phyloP scores from a whole-genome alignment of 2,329 filamentous ascomycete genomes.

The Fusarium zealandicum region DNA sequence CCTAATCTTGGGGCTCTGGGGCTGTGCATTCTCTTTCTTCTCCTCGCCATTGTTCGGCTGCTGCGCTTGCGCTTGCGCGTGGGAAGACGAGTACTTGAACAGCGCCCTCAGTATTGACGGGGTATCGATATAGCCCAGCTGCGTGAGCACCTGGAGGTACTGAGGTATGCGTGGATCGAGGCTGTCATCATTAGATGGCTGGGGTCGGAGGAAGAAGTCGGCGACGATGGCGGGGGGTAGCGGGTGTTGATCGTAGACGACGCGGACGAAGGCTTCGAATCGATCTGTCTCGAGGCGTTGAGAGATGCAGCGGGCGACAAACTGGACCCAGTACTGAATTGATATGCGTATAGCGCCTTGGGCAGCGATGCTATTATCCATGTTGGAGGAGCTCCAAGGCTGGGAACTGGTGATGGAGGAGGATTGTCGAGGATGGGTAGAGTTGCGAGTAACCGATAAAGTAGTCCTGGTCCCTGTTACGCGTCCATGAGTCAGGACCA shows the following conservation, averaged over 20 bases:
- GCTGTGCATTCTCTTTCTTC: constrained; percentile 33
- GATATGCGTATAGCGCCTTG: constrained; percentile 40
- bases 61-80: constrained; percentile 41
- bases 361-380: constrained; percentile 40
- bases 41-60: constrained; percentile 30
- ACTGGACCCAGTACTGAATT: constrained; percentile 56
- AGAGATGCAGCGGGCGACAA: constrained; percentile 59
- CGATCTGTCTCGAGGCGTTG: constrained; percentile 59
- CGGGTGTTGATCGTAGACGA: constrained; percentile 60
- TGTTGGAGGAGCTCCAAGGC: constrained; percentile 17
- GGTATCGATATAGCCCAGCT: constrained; percentile 60
- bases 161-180: constrained; percentile 66
- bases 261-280: constrained; percentile 60
- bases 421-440: background rate
- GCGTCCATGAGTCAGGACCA: constrained; percentile 13
- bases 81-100: constrained; percentile 64
- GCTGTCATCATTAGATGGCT: constrained; percentile 54
- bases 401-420: background rate
- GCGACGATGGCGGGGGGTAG: constrained; percentile 60
- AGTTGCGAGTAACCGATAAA: constrained; percentile 9
- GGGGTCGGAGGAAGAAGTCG: constrained; percentile 66
- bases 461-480: background rate
- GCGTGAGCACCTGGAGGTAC: constrained; percentile 65
- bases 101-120: constrained; percentile 63
- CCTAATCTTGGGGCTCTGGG: constrained; percentile 25